Evolutionary conservation across 2,329 filamentous ascomycete genomes (phyloP).

Genomic region (Cordyceps tenuipes): DNA sequence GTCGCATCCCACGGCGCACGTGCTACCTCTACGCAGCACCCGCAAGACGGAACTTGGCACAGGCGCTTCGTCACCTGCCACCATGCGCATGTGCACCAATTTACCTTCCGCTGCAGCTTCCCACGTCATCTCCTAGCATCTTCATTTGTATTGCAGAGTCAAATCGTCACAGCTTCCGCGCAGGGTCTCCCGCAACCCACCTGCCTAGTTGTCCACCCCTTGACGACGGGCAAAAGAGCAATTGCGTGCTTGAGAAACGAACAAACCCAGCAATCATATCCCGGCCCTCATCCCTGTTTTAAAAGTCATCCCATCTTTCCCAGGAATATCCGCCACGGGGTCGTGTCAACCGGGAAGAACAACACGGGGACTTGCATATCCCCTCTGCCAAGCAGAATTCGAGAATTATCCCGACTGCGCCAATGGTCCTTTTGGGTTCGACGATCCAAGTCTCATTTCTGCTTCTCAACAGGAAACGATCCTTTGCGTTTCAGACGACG

Average conservation of each 20-base stretch:
- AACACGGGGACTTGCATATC: background rate
- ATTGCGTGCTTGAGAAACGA: background rate
- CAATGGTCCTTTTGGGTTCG: background rate
- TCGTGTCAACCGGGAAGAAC: background rate
- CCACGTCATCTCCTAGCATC: no score
- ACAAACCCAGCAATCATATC: no score
- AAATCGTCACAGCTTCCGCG: no score
- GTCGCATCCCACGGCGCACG: no score
- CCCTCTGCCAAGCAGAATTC: background rate
- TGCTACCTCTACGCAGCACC: no score
- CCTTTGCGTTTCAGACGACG: background rate
- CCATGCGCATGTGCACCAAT: no score
- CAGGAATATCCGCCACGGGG: background rate
- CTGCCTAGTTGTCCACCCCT: no score
- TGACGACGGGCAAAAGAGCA: no score
- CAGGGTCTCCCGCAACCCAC: no score
- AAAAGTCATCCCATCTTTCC: background rate
- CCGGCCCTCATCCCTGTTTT: background rate
- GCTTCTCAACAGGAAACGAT: background rate
- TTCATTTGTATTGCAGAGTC: no score
- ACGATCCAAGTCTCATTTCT: no score
- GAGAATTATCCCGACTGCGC: background rate
- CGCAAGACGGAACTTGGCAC: no score
- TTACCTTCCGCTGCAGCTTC: background rate
- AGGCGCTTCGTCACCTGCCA: background rate